Evolutionary conservation across 352 stramenopile species (phyloP).

Genomic region (Pythium insidiosum): DNA sequence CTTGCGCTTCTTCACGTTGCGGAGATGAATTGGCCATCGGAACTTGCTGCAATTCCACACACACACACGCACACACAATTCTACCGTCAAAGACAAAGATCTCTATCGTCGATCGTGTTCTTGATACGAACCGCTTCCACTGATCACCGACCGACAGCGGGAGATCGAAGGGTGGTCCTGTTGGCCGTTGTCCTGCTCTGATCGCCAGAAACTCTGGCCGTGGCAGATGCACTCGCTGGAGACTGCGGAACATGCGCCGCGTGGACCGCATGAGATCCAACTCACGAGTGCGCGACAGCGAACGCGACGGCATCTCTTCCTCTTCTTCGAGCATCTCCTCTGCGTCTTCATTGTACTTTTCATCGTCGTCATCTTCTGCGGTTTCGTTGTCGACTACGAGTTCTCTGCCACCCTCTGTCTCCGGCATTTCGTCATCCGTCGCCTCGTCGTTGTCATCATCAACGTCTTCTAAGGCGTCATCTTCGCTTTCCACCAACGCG

Average conservation of each 20-base stretch:
- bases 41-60: constrained; percentile 51
- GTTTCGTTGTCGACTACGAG: no score
- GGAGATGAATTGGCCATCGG: constrained; percentile 57
- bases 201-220: constrained; percentile 2
- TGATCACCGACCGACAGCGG: constrained; percentile 12
- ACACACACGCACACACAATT: no score
- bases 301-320: neutral
- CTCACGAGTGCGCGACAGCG: no score
- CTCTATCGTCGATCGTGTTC: no score
- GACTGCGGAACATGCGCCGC: neutral
- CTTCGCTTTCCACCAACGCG: no score
- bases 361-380: neutral
- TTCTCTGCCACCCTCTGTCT: no score
- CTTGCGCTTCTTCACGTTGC: constrained; percentile 50
- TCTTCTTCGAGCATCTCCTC: neutral
- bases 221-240: constrained; percentile 5
- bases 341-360: neutral
- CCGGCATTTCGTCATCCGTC: neutral
- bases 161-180: constrained; percentile 13
- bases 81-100: no score
- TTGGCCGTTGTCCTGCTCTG: neutral
- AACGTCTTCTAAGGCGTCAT: constrained; percentile 1
- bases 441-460: neutral
- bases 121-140: constrained; percentile 15
- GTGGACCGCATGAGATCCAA: no score